These are phyloP conservation scores for Carex arenaria DNA, from an alignment of 202 grass and related monocot genomes.

Conservation along the genomic window DNA sequence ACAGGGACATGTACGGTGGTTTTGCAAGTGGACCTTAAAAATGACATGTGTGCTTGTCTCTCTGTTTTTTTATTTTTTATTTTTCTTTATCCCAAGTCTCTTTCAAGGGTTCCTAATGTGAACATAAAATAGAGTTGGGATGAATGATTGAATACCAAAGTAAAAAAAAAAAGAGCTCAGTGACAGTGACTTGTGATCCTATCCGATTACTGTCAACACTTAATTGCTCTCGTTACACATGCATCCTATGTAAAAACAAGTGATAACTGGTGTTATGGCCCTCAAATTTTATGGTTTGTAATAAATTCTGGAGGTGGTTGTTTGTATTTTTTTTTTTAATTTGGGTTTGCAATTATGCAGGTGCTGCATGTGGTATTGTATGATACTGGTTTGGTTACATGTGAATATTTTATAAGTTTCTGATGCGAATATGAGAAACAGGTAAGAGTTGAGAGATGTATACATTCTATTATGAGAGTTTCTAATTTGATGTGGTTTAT, in stretches of 20 bases:
- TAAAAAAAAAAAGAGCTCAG: not conserved
- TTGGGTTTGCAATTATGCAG: too few species aligned
- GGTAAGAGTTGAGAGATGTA: not conserved
- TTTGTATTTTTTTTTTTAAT: not conserved
- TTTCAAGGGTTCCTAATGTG: conserved; percentile 7
- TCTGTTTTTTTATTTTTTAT: not conserved
- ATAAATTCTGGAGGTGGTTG: not conserved
- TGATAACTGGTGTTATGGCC: not conserved
- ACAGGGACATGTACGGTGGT: not conserved
- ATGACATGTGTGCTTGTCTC: not conserved
- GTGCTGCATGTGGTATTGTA: not conserved
- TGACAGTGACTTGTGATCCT: not conserved
- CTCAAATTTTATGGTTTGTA: too few species aligned
- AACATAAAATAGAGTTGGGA: not conserved
- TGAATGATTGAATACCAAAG: not conserved
- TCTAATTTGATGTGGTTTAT: too few species aligned
- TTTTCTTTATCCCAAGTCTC: not conserved
- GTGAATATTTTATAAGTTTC: not conserved
- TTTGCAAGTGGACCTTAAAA: not conserved
- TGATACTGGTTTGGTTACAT: not conserved
- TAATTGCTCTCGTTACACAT: not conserved
- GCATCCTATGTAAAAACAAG: not conserved
- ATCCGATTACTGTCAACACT: not conserved
- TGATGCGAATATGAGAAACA: not conserved
- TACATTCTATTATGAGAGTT: too few species aligned